Base-by-base conservation (phyloP, 768 basidiomycete species). In the Rhizopogon vulgaris region DNA sequence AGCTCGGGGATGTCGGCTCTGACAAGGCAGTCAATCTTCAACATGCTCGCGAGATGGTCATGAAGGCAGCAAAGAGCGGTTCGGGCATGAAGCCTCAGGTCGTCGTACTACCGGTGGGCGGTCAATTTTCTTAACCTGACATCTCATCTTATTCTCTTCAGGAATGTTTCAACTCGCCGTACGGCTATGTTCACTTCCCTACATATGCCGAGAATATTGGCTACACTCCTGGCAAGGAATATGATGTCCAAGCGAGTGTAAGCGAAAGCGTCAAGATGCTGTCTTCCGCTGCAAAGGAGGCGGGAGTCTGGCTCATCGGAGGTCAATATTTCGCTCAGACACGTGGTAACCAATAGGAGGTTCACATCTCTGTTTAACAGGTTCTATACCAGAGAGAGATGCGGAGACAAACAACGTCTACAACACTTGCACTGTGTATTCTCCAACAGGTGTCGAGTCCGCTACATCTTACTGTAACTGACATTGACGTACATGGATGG, bases 341-440 rank as follows among this genome's bases (percentile, higher is more conserved):
- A 25, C 27, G 7, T 10, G 46, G 12, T n/a, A 38, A 45, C 9
- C 17, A 24, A 46, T 17, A 34, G 3, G 6, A 14, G 4, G 28
- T 39, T 30, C 36, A 42, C n/a, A 2, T 10, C 17, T 49, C 52
- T 24, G 40, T 37, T 30, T 49, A n/a, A 32, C 56, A 97, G 94
- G 94, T 12, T 90, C 93, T 2, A 94, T 99, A 47, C 96, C 96
- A 0, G 95, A 99, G 67, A 76, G 79, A 39, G 90, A 90, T 55
- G 60, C 58, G 1, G 52, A 63, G 6, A 75, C 78, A 18, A 79
- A 80, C 49, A 86, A 88, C 52, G 52, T 97, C 6, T 99, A 90
- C 73, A 99, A 99, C 66, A 95, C 94, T 3, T 85, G 89, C 56
- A 94, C 90, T 4, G 90, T 92, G 4, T 96, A 94, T 69, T 86